Base-by-base conservation (phyloP, 352 stramenopile genomes). In the Pythium aristosporum region DNA sequence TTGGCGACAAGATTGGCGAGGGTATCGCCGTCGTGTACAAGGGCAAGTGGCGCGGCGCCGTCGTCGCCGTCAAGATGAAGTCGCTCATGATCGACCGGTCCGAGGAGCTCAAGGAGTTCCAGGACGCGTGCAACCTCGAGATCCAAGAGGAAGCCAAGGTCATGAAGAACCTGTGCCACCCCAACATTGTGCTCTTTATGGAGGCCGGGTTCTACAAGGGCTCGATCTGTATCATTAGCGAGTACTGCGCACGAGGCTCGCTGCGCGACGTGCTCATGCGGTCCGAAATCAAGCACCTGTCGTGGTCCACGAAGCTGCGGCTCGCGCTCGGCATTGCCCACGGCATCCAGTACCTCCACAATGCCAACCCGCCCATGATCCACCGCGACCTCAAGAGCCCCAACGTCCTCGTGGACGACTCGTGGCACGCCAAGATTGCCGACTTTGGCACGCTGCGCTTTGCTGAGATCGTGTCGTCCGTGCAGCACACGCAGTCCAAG, bases 21-120 rank as follows among this genome's bases (percentile, higher is more conserved):
- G 86, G 86, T 42, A 87, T 95, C 20, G 86, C 86, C 5, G 86
- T 95, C 16, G 98, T 99, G 57, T 98, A 98, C 72, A 90, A 91
- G 34, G 98, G 93, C 67, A 97, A 91, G 60, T 99, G 97, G 97
- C 83, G 93, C 34, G 96, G 96, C 32, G 98, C 94, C 3, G 80
- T 97, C 43, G 96, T 99, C 12, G 96, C 96, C 6, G 92, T 98
- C 39, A 99, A 99, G 78, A 94, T 92, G 82, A 89, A 91, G 64
- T 78, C 81, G 42, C 73, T 95, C 20, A 71, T 94, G 58, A 65
- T 92, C 44, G 83, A 95, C 57, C 78, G 72, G 11, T 67, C 60
- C 0, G 81, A 87, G 20, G 73, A 88, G 23, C 52, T 91, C 16
- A 80, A 78, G 9, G 82, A 91, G 48, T 92, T 95, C 54, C 81